Evolutionary conservation across 1,284 basidiomycete species (phyloP), one percentile per base, ranked within the genome.

Genomic region (Blastosporella zonata): DNA sequence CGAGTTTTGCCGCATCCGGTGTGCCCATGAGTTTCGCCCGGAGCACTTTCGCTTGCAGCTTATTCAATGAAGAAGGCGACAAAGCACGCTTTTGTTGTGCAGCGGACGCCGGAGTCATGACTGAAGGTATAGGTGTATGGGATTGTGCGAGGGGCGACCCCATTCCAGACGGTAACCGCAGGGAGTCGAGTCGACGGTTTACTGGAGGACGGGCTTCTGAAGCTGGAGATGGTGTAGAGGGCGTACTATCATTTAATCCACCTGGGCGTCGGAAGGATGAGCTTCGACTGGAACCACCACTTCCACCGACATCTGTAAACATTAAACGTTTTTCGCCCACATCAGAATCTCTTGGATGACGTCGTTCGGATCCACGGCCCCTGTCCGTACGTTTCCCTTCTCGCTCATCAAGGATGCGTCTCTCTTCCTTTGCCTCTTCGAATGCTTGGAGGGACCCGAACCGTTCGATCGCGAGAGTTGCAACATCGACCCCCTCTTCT

Each of bases 21-120:
- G 82, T 74, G 17, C 76, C 79, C 77, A 89, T 89, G 21, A 99
- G 75, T 65, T 91, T 96, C 7, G 96, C 94, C 15, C 93, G 84
- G 13, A 99, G 70, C 1, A 97, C 93, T 57, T 88, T 88, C 6
- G 96, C 97, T 67, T 98, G 95, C 1, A 99, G 71, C 61, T 87
- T 89, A 69, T 99, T 99, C 35, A 99, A 75, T 28, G 88, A 89
- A 23, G 86, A 84, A 5, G 85, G 82, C 0, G 85, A 87, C 50
- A 88, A 60, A 2, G 74, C 74, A 5, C 81, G 72, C 15, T 63
- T 54, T 31, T 65, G 73, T 66, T 15, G 67, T 60, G 65, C 60
- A 8, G 66, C 60, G 2, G 68, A 59, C 8, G 83, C 75, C 0
- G 93, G 93, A 0, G 91, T 90, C 75, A 96, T 85, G 2, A 93